phyloP scores from a whole-genome alignment of 768 basidiomycete species.

The Tephrocybe sp. region DNA sequence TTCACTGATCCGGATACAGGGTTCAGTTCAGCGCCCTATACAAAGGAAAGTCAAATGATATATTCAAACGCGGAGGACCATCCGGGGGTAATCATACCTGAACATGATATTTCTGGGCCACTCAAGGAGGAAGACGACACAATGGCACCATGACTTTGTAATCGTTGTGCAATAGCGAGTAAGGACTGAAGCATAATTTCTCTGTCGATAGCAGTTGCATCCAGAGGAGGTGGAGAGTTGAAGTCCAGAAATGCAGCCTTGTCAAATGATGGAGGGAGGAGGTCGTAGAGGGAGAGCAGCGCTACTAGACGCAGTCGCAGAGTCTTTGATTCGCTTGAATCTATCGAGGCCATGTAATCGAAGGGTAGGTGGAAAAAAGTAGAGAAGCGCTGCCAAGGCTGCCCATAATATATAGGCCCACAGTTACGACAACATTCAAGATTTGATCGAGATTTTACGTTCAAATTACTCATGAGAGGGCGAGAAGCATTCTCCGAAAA shows the following conservation, averaged over 20 bases:
- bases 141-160: slow-evolving; percentile 2
- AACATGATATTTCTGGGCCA: not conserved
- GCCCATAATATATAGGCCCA: slow-evolving; percentile 2
- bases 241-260: slow-evolving; percentile 17
- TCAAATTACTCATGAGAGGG: slow-evolving; percentile 6
- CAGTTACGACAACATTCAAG: not conserved
- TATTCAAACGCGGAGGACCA: too few species aligned
- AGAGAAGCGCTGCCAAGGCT: too few species aligned
- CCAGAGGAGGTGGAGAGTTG: slow-evolving; percentile 17
- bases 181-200: slow-evolving; percentile 15
- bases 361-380: not conserved
- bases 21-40: not conserved
- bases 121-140: not conserved
- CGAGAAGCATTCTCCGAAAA: slow-evolving; percentile 10
- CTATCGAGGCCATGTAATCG: slow-evolving; percentile 3
- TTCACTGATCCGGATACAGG: not conserved
- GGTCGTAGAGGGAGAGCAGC: slow-evolving; percentile 20
- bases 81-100: not conserved
- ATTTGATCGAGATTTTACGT: slow-evolving; percentile 7
- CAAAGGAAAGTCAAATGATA: not conserved
- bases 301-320: slow-evolving; percentile 18
- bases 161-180: slow-evolving; percentile 12
- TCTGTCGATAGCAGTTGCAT: slow-evolving; percentile 14
- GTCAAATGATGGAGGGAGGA: slow-evolving; percentile 19
- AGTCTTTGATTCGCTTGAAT: slow-evolving; percentile 14